Evolutionary conservation across 2,329 filamentous ascomycete species (phyloP).

Genomic region (Cladosporium oxysporum): DNA sequence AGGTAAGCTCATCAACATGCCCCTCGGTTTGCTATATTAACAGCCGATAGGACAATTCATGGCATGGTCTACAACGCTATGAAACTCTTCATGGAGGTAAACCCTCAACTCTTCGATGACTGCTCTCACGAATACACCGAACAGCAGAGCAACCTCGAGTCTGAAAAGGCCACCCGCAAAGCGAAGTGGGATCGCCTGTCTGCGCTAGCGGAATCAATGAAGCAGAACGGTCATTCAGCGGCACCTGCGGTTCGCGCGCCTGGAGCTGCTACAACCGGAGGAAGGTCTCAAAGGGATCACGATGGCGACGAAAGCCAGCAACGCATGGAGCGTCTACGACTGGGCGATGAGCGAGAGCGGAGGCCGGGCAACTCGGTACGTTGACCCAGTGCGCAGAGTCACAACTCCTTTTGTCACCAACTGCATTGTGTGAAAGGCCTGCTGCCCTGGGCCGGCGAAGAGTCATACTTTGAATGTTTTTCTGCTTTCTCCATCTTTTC

Average conservation of each 20-base stretch:
- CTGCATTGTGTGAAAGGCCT: slow-evolving; percentile 16
- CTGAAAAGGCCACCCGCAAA: slow-evolving; percentile 77
- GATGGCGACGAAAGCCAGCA: slow-evolving; percentile 82
- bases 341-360: slow-evolving; percentile 71
- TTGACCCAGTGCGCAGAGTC: slow-evolving; percentile 30
- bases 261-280: slow-evolving; percentile 39
- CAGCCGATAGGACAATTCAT: slow-evolving; percentile 78
- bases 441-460: slow-evolving; percentile 12
- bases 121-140: slow-evolving; percentile 98
- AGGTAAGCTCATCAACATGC: slow-evolving; percentile 55
- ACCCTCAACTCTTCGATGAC: slow-evolving; percentile 96
- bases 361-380: slow-evolving; percentile 41
- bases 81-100: slow-evolving; percentile 99
- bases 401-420: slow-evolving; percentile 21
- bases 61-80: slow-evolving; percentile 99
- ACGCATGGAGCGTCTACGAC: slow-evolving; percentile 80
- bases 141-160: slow-evolving; percentile 87
- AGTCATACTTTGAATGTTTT: background rate
- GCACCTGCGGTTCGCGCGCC: slow-evolving; percentile 30
- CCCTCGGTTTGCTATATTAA: slow-evolving; percentile 16
- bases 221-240: slow-evolving; percentile 31
- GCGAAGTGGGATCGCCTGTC: slow-evolving; percentile 86
- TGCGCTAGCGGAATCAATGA: slow-evolving; percentile 67
- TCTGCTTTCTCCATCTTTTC: slow-evolving; percentile 1
- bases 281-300: slow-evolving; percentile 42